Base-by-base conservation (phyloP, 371 early-diverging fungal species). In the Apophysomyces trapeziformis region DNA sequence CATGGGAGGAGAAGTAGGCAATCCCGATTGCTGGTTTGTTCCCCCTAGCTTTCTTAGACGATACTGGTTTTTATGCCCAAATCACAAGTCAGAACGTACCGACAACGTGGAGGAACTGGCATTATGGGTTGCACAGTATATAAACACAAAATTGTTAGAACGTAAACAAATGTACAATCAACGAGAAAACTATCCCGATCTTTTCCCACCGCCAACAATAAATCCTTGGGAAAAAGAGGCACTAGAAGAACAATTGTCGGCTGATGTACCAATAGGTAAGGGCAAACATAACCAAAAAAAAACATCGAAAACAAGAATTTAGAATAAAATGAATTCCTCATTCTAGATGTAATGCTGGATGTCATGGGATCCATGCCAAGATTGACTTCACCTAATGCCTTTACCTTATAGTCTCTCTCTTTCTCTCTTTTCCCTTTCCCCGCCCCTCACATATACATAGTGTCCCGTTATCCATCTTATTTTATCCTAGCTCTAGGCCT, bases 61-160 rank as follows among this genome's bases (percentile, higher is more conserved):
- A 8, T 79, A 74, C 39, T 79, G 79, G 79, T 79, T 74, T 60
- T 39, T 79, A 36, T 69, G 76, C 38, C 76, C 79, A 14, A 76
- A 76, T 41, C 76, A 79, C 45, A 64, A 67, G 18, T 46, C 41
- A 7, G 44, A 67, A 6, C 61, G 73, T 44, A 58, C 63, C 43
- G 73, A 73, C 18, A 67, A 73, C 45, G 44, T 63, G 1, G 58
- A 50, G 21, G 54, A 14, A 38, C n/a, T 60, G 32, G n/a, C 62
- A 18, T 37, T 47, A 59, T 43, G n/a, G 38, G 18, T 58, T 37
- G 37, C 38, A 35, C 36, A 9, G 67, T 56, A 5, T 50, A 60
- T 43, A 5, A 57, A 14, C 57, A 57, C 18, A 35, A 7, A 7
- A 16, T 12, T 77, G 57, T 47, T 44, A 12, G 50, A 69, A 38